A percentile compares a stretch with the other conserved stretches of the same genome.
Conservation (phyloP, 2,329 filamentous ascomycete species). For the Rutstroemia sp. region DNA sequence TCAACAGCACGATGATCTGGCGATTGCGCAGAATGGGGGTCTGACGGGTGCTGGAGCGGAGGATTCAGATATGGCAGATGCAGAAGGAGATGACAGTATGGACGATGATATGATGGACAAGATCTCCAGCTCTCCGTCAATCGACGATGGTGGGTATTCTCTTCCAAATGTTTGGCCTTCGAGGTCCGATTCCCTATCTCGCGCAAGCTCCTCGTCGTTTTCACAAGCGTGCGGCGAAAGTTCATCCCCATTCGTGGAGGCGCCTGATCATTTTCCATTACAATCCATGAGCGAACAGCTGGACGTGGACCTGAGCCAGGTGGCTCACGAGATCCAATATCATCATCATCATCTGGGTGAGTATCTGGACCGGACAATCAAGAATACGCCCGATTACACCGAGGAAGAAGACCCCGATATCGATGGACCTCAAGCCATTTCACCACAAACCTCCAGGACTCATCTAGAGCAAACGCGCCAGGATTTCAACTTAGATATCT, state of each 20-base stretch:
- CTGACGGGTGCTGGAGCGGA: conserved; percentile 38
- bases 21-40: conserved; percentile 55
- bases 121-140: conserved; percentile 96
- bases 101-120: conserved; percentile 95
- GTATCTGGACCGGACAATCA: conserved; percentile 31
- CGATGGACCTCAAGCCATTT: neutral
- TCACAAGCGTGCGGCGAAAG: conserved; percentile 30
- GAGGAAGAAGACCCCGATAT: conserved; percentile 34
- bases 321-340: conserved; percentile 19
- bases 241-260: conserved; percentile 28
- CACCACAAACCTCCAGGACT: neutral
- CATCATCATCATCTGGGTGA: conserved; percentile 44
- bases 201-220: conserved; percentile 13
- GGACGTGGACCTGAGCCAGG: conserved; percentile 22
- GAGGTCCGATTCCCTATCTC: conserved; percentile 23
- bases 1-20: conserved; percentile 49
- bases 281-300: conserved; percentile 13
- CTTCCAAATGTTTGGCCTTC: conserved; percentile 26
- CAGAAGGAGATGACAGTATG: conserved; percentile 64
- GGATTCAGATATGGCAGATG: conserved; percentile 59
- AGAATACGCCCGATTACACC: conserved; percentile 42
- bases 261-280: conserved; percentile 24
- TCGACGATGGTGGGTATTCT: conserved; percentile 89
- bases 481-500: conserved; percentile 16
- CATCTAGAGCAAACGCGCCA: conserved; percentile 14